Conservation (phyloP, 192 early-diverging fungal genomes). For the Podila epicladia region DNA sequence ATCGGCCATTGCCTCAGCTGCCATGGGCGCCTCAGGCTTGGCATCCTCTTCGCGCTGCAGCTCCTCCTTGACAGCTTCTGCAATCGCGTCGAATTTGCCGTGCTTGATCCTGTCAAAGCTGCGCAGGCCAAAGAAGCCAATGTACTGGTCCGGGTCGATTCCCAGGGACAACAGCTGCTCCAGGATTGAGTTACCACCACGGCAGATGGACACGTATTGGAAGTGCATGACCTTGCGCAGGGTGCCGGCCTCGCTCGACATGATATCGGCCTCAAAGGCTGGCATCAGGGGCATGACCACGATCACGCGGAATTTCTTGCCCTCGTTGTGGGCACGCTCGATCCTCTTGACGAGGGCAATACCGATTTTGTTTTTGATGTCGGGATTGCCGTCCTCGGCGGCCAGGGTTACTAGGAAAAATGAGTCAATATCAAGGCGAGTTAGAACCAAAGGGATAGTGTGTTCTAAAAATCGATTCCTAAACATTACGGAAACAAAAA, state of each 20-base stretch:
- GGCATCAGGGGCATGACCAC: constrained; percentile 87
- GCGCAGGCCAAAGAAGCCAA: constrained; percentile 79
- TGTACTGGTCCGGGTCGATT: constrained; percentile 71
- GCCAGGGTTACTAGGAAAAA: constrained; percentile 35
- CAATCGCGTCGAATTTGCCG: constrained; percentile 16
- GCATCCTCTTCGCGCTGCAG: background rate
- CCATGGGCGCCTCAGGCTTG: background rate
- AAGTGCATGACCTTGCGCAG: constrained; percentile 82
- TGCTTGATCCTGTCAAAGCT: constrained; percentile 74
- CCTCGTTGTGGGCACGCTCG: constrained; percentile 70
- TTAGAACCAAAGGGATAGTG: background rate
- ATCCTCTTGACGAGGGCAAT: constrained; percentile 75
- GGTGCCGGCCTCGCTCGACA: constrained; percentile 74
- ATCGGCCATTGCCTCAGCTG: background rate
- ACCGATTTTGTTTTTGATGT: constrained; percentile 72
- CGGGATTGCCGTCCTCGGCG: constrained; percentile 43
- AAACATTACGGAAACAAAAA: background rate
- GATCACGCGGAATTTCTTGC: constrained; percentile 79
- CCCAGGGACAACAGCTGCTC: constrained; percentile 64
- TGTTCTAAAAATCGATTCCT: background rate
- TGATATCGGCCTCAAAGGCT: constrained; percentile 85
- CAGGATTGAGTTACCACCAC: constrained; percentile 76
- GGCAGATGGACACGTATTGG: constrained; percentile 81
- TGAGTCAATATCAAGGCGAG: background rate
- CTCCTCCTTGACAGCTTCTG: constrained; percentile 23